Evolutionary conservation across 176 grass and related monocot genomes (phyloP).

Genomic region (Aegilops bicornis): DNA sequence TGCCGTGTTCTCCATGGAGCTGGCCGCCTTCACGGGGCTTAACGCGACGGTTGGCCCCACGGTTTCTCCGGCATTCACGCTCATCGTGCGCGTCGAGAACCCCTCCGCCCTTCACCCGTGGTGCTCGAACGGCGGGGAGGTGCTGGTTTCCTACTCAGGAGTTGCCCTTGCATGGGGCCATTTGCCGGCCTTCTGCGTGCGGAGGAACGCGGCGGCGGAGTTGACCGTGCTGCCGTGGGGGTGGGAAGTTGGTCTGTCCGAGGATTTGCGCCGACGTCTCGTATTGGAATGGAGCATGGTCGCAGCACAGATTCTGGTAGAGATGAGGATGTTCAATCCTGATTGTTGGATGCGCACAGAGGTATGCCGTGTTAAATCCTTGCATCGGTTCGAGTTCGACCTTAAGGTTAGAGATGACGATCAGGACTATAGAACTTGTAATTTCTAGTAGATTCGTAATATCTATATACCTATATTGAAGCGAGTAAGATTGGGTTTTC

Average conservation of each 20-base stretch:
- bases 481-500: too few species aligned
- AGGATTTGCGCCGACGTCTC: too few species aligned
- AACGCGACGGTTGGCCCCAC: background rate
- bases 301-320: background rate
- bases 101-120: background rate
- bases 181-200: too few species aligned
- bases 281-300: background rate
- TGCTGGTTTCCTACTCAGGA: constrained; percentile 8
- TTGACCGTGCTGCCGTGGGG: too few species aligned
- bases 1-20: constrained; percentile 1
- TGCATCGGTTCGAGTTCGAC: background rate
- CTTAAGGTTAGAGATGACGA: background rate
- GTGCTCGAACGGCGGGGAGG: constrained; percentile 25
- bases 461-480: too few species aligned
- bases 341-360: background rate
- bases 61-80: constrained; percentile 8
- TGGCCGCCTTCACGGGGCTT: background rate
- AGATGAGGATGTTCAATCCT: background rate
- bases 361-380: background rate
- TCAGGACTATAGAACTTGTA: background rate
- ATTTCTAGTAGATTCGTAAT: too few species aligned
- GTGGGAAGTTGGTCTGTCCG: too few species aligned
- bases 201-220: background rate
- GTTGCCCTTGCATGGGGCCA: background rate
- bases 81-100: background rate